Conservation (phyloP, 2,329 filamentous ascomycete species). For the Beauveria sp. region DNA sequence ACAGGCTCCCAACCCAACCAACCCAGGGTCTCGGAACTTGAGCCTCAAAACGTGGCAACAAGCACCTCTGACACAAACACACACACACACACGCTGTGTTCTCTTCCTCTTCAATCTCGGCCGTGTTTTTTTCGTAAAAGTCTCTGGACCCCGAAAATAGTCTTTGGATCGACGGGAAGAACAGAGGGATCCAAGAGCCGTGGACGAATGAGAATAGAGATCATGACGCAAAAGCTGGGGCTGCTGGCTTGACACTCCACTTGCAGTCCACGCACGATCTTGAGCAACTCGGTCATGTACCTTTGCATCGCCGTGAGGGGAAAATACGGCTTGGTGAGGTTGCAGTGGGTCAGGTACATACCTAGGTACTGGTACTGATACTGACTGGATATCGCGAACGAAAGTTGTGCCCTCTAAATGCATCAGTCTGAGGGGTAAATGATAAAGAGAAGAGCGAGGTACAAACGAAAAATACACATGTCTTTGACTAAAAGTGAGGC, state of each 20-base stretch:
- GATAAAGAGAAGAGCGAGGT: no score
- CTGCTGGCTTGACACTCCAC: neutral
- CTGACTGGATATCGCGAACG: neutral
- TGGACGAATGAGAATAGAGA: neutral
- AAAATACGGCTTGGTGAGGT: neutral
- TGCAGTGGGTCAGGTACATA: neutral
- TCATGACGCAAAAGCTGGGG: constrained; percentile 4
- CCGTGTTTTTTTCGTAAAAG: neutral
- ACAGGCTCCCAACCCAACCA: neutral
- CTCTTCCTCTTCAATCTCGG: neutral
- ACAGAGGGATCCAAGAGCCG: neutral
- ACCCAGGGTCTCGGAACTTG: neutral
- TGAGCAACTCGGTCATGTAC: no score
- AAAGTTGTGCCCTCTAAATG: neutral
- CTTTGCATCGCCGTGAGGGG: neutral
- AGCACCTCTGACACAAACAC: neutral
- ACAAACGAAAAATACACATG: neutral
- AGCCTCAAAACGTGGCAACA: neutral
- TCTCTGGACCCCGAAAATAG: neutral
- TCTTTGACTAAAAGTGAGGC: neutral
- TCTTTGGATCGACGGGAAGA: neutral
- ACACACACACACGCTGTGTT: no score
- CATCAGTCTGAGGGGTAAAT: no score
- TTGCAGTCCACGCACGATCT: neutral
- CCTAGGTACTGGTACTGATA: neutral